Conservation (phyloP, 1,284 basidiomycete genomes). For the Coniophora puteana region DNA sequence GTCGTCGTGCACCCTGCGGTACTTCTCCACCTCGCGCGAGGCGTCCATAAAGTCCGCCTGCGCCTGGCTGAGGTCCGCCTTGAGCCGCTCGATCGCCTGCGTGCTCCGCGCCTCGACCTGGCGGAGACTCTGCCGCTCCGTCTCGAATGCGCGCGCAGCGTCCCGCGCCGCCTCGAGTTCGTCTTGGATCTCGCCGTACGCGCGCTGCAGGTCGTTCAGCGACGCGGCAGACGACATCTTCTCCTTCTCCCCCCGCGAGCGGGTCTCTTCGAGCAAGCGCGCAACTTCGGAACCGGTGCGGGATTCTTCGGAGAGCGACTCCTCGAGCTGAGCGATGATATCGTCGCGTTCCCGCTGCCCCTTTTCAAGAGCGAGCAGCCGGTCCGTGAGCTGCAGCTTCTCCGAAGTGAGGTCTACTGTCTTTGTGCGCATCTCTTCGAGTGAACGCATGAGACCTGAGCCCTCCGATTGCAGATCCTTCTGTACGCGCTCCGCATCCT, state of each 20-base stretch:
- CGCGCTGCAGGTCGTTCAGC: conserved; percentile 56
- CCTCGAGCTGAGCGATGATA: conserved; percentile 60
- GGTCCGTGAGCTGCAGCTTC: conserved; percentile 65
- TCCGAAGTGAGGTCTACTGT: conserved; percentile 71
- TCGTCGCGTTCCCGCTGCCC: conserved; percentile 51
- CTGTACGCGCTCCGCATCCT: conserved; percentile 69
- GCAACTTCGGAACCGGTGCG: conserved; percentile 45
- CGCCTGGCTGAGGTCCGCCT: conserved; percentile 38
- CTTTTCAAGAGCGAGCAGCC: conserved; percentile 51
- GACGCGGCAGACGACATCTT: conserved; percentile 41
- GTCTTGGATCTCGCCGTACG: conserved; percentile 56
- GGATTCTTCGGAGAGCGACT: conserved; percentile 48
- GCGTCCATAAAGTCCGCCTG: conserved; percentile 56
- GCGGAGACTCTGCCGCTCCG: conserved; percentile 52
- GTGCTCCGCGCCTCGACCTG: conserved; percentile 47
- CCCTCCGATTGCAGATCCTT: conserved; percentile 72
- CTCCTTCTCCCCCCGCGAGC: conserved; percentile 47
- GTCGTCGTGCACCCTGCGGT: conserved; percentile 45
- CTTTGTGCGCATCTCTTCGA: conserved; percentile 83
- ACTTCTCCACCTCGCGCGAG: conserved; percentile 20
- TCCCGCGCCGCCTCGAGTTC: conserved; percentile 53
- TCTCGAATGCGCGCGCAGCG: conserved; percentile 51
- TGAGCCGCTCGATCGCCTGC: conserved; percentile 50
- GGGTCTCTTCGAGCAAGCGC: conserved; percentile 37
- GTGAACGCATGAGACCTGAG: conserved; percentile 63